Conservation (phyloP, 768 basidiomycete genomes). For the Hortiboletus campestris region DNA sequence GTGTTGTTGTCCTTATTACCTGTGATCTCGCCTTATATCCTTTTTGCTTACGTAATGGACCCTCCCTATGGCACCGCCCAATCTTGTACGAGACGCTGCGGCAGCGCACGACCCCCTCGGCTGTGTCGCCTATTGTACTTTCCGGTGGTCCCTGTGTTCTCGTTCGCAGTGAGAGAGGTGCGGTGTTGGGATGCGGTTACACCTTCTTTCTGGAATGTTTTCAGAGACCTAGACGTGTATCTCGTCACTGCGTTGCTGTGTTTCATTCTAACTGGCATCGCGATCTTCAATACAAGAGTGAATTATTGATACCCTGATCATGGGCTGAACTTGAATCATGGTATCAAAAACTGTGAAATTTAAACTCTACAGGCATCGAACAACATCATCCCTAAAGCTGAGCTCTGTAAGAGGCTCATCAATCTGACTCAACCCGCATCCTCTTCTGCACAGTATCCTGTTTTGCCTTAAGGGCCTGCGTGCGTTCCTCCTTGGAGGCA, state of each 20-base stretch:
- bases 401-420: background rate
- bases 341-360: constrained; percentile 3
- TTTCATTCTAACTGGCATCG: constrained; percentile 10
- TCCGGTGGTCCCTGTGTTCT: constrained; percentile 13
- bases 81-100: constrained; percentile 1
- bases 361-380: constrained; percentile 1
- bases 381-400: background rate
- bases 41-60: constrained; percentile 20
- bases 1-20: background rate
- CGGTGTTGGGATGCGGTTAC: constrained; percentile 8
- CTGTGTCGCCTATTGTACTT: constrained; percentile 17
- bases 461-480: constrained; percentile 70
- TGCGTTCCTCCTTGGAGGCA: constrained; percentile 82
- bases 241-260: constrained; percentile 2
- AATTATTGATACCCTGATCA: background rate
- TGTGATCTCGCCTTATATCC: constrained; percentile 3
- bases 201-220: constrained; percentile 16
- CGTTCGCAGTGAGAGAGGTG: background rate
- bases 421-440: constrained; percentile 42
- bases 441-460: constrained; percentile 63
- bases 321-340: background rate
- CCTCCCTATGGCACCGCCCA: constrained; percentile 4
- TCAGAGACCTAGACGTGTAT: background rate
- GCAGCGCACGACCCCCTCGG: background rate
- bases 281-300: background rate